These are phyloP conservation scores for Pyrus hybrid DNA, from an alignment of 331 rosid genomes.

Conservation along the genomic window DNA sequence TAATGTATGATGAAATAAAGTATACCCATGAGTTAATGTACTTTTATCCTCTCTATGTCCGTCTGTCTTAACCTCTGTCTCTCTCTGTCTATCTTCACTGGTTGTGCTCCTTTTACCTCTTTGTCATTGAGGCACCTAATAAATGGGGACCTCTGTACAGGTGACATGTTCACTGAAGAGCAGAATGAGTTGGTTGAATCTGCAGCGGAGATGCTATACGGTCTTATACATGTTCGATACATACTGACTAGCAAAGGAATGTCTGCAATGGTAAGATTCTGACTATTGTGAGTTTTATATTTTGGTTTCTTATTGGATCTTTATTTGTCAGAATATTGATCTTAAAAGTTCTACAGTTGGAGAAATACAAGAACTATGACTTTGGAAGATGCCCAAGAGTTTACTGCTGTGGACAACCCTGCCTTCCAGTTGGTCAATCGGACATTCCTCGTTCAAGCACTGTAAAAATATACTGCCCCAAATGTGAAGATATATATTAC, in stretches of 20 bases:
- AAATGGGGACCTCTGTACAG: constrained; percentile 19
- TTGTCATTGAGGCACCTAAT: not conserved
- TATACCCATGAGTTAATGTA: too few species aligned
- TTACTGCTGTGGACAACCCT: constrained; percentile 96
- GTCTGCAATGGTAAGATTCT: constrained; percentile 71
- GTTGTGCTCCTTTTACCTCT: not conserved
- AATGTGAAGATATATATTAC: constrained; percentile 94
- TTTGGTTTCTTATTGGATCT: not conserved
- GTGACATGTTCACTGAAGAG: constrained; percentile 94
- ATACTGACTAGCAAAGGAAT: constrained; percentile 86
- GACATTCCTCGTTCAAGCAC: constrained; percentile 95
- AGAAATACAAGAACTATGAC: constrained; percentile 90
- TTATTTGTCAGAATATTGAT: not conserved
- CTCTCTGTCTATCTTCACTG: not conserved
- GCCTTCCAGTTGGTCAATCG: constrained; percentile 99
- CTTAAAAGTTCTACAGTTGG: constrained; percentile 33
- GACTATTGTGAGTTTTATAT: not conserved
- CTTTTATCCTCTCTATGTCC: too few species aligned
- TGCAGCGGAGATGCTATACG: constrained; percentile 95
- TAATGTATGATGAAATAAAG: not conserved
- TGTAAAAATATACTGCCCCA: constrained; percentile 94
- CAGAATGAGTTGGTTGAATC: constrained; percentile 89
- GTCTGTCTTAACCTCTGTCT: too few species aligned
- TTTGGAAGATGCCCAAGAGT: constrained; percentile 99
- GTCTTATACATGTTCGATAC: constrained; percentile 82